Base-by-base conservation (phyloP, 257 asterid species). In the Solanum peruvianum region DNA sequence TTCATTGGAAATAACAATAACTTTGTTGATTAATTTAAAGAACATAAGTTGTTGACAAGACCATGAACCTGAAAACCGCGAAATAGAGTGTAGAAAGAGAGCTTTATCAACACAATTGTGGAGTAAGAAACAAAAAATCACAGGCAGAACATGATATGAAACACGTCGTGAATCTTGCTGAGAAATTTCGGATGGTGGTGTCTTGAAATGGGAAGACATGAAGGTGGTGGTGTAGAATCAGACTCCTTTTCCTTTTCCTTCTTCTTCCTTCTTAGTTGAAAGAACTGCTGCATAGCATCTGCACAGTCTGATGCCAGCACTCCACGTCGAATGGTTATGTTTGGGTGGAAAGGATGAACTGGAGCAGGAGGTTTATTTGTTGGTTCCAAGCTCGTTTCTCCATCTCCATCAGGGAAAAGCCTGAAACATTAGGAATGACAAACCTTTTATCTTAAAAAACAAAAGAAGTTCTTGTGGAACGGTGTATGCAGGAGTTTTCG, bases 301-400 rank as follows among this genome's bases (percentile, higher is more conserved):
- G 98, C 98, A 90, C 99, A 96, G n/a, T 96, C 99, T 13, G 94
- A 85, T 33, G 95, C 90, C 87, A 97, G 88, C 27, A 97, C 95
- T 35, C 96, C 95, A 73, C 98, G 92, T 83, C 99, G 90, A 21
- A 97, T 91, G 1, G 37, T 89, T 78, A 97, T 95, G 60, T 94
- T 94, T 42, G 99, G 98, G 90, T 97, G 99, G 93, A 97, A 97
- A 7, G 99, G 99, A 81, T 97, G 99, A 72, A 94, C 89, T 2
- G 99, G 99, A 69, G 99, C 94, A 87, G 94, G 75, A 25, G 98
- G 94, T 87, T 95, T 94, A 44, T 95, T 96, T 62, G 89, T 87
- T 92, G 87, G 85, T 84, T 92, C 96, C 86, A 66, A 70, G n/a
- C 76, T 92, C 60, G 83, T 91, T 89, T 84, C 95, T 66, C 91